Conservation (phyloP, 345 rosid species). For the Hibiscus syriacus region DNA sequence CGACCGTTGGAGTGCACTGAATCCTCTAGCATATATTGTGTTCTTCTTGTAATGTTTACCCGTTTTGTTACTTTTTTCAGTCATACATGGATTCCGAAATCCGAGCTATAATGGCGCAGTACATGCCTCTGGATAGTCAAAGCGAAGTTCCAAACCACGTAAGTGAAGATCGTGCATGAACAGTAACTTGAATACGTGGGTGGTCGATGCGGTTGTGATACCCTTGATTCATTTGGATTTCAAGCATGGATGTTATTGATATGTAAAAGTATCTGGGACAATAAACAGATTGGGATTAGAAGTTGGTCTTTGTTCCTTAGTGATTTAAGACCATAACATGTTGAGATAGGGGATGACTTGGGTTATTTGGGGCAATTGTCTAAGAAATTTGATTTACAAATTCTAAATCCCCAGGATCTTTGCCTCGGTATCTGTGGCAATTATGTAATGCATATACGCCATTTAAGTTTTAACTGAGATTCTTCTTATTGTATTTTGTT, state of each 20-base stretch:
- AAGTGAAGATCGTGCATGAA: constrained; percentile 50
- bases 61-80: constrained; percentile 34
- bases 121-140: constrained; percentile 95
- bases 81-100: constrained; percentile 97
- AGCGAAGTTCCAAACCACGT: constrained; percentile 57
- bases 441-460: not conserved
- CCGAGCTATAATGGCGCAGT: constrained; percentile 96
- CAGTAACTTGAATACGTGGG: not conserved
- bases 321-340: constrained; percentile 13
- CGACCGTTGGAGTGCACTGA: not conserved
- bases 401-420: not conserved
- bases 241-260: constrained; percentile 1
- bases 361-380: constrained; percentile 3
- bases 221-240: constrained; percentile 11
- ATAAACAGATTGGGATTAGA: constrained; percentile 21
- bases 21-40: not conserved
- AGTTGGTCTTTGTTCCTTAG: constrained; percentile 10
- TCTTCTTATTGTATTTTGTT: not conserved
- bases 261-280: constrained; percentile 17
- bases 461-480: too few relatives aligned
- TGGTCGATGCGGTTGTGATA: not conserved
- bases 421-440: not conserved
- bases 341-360: constrained; percentile 17
- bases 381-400: not conserved
- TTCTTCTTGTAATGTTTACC: not conserved